Evolutionary conservation across 768 basidiomycete species (phyloP).

Genomic region (Melanogaster broomeanus): DNA sequence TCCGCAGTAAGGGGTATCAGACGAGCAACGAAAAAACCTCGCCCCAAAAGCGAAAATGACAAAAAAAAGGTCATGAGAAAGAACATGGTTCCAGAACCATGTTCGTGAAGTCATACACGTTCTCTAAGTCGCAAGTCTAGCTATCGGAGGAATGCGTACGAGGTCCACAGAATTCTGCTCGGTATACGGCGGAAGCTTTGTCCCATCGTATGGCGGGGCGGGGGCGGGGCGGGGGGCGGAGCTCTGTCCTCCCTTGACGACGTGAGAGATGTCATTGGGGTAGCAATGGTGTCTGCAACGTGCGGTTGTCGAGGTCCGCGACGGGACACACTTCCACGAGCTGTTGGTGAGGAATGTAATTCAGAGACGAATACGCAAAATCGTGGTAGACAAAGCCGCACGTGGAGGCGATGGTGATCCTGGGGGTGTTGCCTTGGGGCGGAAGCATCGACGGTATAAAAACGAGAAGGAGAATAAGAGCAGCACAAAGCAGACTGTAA

Average conservation of each 20-base stretch:
- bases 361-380: no score
- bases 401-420: neutral
- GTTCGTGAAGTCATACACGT: neutral
- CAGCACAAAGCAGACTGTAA: conserved; percentile 11
- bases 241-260: neutral
- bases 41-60: no score
- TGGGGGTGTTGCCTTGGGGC: neutral
- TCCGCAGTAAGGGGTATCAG: no score
- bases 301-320: neutral
- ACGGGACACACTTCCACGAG: neutral
- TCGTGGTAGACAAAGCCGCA: neutral
- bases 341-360: conserved; percentile 1
- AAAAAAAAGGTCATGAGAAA: neutral
- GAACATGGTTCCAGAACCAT: neutral
- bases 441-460: conserved; percentile 2
- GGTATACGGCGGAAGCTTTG: conserved; percentile 10
- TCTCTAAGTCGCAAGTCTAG: neutral
- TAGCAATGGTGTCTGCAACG: conserved; percentile 1
- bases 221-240: no score
- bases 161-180: neutral
- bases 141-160: conserved; percentile 1
- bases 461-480: conserved; percentile 6
- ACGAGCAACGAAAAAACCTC: no score
- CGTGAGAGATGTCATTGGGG: no score
- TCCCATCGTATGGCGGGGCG: conserved; percentile 11